Conservation (phyloP, 306 rosid genomes). For the Vigna mungo region DNA sequence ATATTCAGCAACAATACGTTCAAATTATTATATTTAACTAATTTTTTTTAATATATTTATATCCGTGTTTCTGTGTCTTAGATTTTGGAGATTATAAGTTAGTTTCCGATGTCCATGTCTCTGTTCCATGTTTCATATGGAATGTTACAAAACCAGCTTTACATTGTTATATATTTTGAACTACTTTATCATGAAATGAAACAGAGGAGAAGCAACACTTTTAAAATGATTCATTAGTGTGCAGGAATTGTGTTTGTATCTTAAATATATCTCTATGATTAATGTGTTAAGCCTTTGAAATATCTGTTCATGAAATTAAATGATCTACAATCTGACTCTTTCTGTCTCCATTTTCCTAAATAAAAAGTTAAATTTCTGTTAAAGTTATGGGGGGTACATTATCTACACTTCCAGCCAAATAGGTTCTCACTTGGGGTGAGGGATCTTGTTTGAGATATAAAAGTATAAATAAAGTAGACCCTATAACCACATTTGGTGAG, state of each 20-base stretch:
- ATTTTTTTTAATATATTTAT: too few species aligned
- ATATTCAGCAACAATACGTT: too few species aligned
- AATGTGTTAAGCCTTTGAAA: background rate
- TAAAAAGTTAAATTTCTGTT: background rate
- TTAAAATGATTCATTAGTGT: background rate
- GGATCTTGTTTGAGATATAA: background rate
- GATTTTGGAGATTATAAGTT: too few species aligned
- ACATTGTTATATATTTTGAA: background rate
- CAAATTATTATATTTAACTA: too few species aligned
- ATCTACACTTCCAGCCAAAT: too few species aligned
- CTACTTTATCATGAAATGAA: constrained; percentile 13
- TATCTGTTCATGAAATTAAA: background rate
- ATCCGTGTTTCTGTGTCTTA: too few species aligned
- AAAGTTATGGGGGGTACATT: background rate
- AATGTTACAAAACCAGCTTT: background rate
- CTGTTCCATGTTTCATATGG: too few species aligned
- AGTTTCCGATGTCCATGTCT: too few species aligned
- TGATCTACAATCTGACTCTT: background rate
- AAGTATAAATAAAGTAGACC: background rate
- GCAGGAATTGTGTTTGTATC: background rate
- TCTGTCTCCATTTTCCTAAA: background rate
- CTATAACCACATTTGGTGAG: background rate
- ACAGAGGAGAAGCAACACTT: background rate
- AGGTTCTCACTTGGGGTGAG: background rate
- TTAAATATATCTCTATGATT: background rate